Evolutionary conservation across 2,329 filamentous ascomycete species (phyloP).

Genomic region (Eurotiales sp.): DNA sequence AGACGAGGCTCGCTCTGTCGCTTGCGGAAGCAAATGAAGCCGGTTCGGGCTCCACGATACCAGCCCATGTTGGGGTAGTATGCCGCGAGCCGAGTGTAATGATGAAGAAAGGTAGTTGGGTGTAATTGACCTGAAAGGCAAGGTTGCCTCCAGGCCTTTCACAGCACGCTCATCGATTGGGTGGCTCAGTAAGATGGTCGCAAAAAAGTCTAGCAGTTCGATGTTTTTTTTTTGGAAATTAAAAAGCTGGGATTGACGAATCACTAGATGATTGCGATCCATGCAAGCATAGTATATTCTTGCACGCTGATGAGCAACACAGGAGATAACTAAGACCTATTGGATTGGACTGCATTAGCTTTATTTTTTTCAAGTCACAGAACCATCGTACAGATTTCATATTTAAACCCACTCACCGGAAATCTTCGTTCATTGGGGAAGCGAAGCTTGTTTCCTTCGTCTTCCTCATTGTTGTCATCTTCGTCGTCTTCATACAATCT

Average conservation of each 20-base stretch:
- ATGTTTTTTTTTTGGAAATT: conserved; percentile 2
- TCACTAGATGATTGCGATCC: neutral
- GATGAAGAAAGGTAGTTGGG: no score
- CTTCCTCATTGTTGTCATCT: neutral
- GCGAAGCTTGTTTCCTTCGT: neutral
- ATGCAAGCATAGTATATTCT: conserved; percentile 5
- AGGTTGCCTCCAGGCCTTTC: no score
- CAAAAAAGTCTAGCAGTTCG: neutral
- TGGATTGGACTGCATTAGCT: neutral
- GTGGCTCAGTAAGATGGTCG: neutral
- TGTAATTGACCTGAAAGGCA: no score
- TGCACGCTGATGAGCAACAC: neutral
- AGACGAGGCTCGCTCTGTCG: no score
- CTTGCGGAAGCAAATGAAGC: no score
- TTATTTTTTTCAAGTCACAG: no score
- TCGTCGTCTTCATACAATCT: neutral
- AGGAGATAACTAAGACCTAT: conserved; percentile 7
- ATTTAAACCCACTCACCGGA: conserved; percentile 3
- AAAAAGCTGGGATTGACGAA: neutral
- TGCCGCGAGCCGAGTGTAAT: no score
- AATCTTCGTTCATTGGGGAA: conserved; percentile 1
- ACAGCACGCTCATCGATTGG: conserved; percentile 12
- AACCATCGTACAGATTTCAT: no score
- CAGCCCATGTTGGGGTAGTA: no score
- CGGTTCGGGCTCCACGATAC: no score